A percentile compares a stretch with the other conserved stretches of the same genome.
These are phyloP conservation scores for Kuraishia piskuri DNA, from an alignment of 805 yeast genomes.

Conservation along the genomic window DNA sequence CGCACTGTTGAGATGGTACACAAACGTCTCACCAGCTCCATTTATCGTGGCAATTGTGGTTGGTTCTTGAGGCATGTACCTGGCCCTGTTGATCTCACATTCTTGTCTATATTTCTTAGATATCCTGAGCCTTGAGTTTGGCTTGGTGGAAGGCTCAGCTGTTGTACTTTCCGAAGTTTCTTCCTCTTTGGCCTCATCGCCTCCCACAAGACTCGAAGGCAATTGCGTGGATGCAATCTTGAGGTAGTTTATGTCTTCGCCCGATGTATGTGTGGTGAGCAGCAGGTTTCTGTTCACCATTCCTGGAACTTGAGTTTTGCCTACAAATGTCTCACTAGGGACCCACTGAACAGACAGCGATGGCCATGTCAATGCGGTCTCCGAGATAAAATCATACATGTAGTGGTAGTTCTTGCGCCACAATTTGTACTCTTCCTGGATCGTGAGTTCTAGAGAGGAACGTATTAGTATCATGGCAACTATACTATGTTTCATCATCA, in stretches of 20 bases:
- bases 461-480: neutral
- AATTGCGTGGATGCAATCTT: constrained; percentile 56
- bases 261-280: constrained; percentile 69
- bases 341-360: constrained; percentile 74
- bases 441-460: constrained; percentile 26
- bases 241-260: constrained; percentile 55
- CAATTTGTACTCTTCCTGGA: constrained; percentile 60
- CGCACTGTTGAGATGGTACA: constrained; percentile 34
- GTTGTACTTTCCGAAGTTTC: constrained; percentile 47
- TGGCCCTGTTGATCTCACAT: constrained; percentile 65
- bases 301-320: constrained; percentile 15
- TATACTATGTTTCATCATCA: neutral
- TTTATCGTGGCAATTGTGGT: constrained; percentile 54
- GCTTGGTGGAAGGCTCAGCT: constrained; percentile 31
- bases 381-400: constrained; percentile 79
- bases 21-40: constrained; percentile 52
- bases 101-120: constrained; percentile 51
- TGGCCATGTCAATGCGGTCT: constrained; percentile 78
- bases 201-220: constrained; percentile 32
- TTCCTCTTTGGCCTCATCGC: constrained; percentile 15
- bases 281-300: constrained; percentile 39
- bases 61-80: constrained; percentile 57
- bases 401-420: constrained; percentile 78
- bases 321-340: constrained; percentile 30
- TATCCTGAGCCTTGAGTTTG: constrained; percentile 26